Evolutionary conservation across 1,139 yeast genomes (phyloP).

Genomic region (Williopsis jadinii): DNA sequence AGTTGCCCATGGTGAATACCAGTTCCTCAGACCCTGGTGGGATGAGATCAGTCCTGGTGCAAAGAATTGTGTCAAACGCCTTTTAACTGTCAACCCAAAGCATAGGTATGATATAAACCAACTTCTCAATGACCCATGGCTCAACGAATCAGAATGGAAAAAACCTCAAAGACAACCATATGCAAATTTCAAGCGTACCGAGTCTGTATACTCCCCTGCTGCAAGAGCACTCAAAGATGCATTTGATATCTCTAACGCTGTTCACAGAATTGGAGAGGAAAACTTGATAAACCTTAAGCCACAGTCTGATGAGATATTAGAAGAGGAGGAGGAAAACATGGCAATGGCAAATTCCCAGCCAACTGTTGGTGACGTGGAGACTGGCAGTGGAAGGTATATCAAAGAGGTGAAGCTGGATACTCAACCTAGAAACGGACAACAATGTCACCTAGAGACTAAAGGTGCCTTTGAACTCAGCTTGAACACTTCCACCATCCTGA

Average conservation of each 20-base stretch:
- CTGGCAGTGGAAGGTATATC: conserved; percentile 14
- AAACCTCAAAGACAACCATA: conserved; percentile 16
- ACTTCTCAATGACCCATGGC: conserved; percentile 82
- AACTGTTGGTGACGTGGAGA: conserved; percentile 8
- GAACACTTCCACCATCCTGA: conserved; percentile 75
- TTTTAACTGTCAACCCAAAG: conserved; percentile 78
- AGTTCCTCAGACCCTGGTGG: conserved; percentile 94
- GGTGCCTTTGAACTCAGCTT: conserved; percentile 57
- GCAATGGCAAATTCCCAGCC: conserved; percentile 8
- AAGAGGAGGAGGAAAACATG: conserved; percentile 21
- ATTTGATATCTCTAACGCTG: conserved; percentile 90
- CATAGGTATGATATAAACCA: conserved; percentile 73
- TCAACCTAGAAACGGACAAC: conserved; percentile 6
- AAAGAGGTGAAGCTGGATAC: conserved; percentile 12
- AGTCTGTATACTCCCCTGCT: conserved; percentile 63
- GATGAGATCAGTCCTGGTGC: conserved; percentile 82
- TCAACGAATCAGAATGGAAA: conserved; percentile 19
- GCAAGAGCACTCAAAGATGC: conserved; percentile 92
- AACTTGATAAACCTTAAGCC: conserved; percentile 35
- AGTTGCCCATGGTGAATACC: conserved; percentile 77
- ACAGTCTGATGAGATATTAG: conserved; percentile 21
- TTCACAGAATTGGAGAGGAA: conserved; percentile 89
- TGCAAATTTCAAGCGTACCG: conserved; percentile 17
- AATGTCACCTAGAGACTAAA: conserved; percentile 4
- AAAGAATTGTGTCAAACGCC: conserved; percentile 64